Evolutionary conservation across 768 basidiomycete species (phyloP).

Genomic region (Leccinum aurantiacum): DNA sequence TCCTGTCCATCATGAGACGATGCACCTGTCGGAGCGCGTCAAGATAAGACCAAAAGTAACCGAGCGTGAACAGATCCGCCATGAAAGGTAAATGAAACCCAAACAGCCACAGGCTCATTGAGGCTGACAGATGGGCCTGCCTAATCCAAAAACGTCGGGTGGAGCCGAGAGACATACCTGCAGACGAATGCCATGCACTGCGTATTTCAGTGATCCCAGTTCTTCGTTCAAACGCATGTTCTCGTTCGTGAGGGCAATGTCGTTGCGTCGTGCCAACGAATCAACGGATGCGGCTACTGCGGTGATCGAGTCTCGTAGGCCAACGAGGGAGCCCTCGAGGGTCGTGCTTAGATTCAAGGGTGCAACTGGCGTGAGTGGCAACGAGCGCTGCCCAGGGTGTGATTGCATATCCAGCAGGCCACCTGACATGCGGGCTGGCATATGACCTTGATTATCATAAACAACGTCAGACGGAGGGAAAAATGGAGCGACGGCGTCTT

Average conservation of each 20-base stretch:
- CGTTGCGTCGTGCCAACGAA: conserved; percentile 58
- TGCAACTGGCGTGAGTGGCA: conserved; percentile 43
- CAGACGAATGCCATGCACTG: conserved; percentile 74
- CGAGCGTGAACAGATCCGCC: conserved; percentile 9
- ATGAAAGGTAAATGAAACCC: conserved; percentile 10
- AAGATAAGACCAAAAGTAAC: conserved; percentile 18
- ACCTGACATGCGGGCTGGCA: conserved; percentile 16
- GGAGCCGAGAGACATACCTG: conserved; percentile 50
- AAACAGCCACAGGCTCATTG: conserved; percentile 2
- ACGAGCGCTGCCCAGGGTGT: conserved; percentile 27
- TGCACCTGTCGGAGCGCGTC: conserved; percentile 46
- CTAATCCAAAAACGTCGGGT: conserved; percentile 3
- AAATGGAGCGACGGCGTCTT: conserved; percentile 25
- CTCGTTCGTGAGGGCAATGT: conserved; percentile 70
- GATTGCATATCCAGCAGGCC: conserved; percentile 23
- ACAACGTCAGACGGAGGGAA: conserved; percentile 30
- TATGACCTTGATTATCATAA: conserved; percentile 21
- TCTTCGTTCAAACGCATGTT: conserved; percentile 72
- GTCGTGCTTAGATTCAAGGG: conserved; percentile 63
- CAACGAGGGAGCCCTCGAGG: conserved; percentile 58
- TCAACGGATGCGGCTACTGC: conserved; percentile 60
- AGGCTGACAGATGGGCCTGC: background rate
- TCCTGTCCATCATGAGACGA: conserved; percentile 75
- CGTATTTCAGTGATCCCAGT: conserved; percentile 63
- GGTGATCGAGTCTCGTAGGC: conserved; percentile 60